These are phyloP conservation scores for Mortierella sp. DNA, from an alignment of 371 early-diverging fungal genomes.

Conservation along the genomic window DNA sequence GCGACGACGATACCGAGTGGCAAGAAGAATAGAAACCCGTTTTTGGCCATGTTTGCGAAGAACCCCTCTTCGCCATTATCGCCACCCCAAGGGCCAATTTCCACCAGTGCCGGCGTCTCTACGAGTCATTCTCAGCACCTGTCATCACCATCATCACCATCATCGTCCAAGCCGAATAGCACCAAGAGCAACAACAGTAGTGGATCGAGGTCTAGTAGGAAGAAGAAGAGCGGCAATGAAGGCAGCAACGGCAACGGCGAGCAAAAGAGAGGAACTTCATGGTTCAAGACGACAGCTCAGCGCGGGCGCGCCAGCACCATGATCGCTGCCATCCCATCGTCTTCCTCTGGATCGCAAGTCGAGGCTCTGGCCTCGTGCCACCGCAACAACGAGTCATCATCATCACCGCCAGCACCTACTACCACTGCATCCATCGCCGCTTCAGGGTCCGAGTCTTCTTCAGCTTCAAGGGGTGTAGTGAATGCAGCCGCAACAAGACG, in stretches of 20 bases:
- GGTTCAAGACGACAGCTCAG: not conserved
- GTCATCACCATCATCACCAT: not conserved
- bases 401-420: not conserved
- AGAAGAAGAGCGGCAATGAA: not conserved
- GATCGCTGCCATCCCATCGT: not conserved
- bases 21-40: slow-evolving; percentile 22
- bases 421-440: not conserved
- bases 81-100: not conserved
- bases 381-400: not conserved
- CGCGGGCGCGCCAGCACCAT: slow-evolving; percentile 4
- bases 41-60: slow-evolving; percentile 33
- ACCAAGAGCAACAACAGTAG: not conserved
- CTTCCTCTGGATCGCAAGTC: not conserved
- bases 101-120: not conserved
- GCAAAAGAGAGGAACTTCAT: not conserved
- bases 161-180: not conserved
- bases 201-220: not conserved
- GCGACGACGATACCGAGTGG: too few relatives aligned
- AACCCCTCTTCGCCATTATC: not conserved
- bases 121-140: not conserved
- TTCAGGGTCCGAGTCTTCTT: not conserved
- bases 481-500: not conserved
- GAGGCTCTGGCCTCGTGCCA: not conserved
- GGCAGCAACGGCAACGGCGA: not conserved
- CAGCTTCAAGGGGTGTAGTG: not conserved